Evolutionary conservation across 139 green algal genomes (phyloP), one percentile per base, ranked within the genome.

Genomic region (Cymbomonas tetramitiformis): DNA sequence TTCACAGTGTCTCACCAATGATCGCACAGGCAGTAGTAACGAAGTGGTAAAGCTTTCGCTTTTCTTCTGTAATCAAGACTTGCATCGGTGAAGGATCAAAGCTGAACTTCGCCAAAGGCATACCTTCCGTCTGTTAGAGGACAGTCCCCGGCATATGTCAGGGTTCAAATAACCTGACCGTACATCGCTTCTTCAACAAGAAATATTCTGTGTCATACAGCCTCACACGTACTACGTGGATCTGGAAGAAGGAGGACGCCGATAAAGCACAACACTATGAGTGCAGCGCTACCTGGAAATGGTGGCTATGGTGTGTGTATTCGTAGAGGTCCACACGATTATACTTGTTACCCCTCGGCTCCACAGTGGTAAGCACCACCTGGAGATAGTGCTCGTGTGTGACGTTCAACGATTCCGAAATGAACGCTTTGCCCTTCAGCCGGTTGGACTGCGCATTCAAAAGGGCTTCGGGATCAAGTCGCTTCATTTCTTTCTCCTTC

Each of bases 11-110:
- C n/a, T n/a, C n/a, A n/a, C n/a, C 70, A 15, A 78, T 55, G 69
- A 78, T 78, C 29, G 70, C 70, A 43, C 69, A 78, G 7, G 72
- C 24, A 30, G 65, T 72, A 3, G 69, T 77, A 26, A 78, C 62
- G 51, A 78, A 77, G 41, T 74, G 47, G n/a, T 53, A 72, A 46
- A 77, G 69, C 18, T 44, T 47, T 12, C 32, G 29, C 34, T 56
- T 59, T 19, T 69, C 52, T 30, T 78, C 70, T 21, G 10, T 51
- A 3, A 79, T 66, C 12, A 76, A 6, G 19, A 76, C 52, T 52
- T 76, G 68, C 29, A 74, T 59, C 46, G 67, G 67, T 21, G 48
- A 67, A 2, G 66, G 67, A 29, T 72, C 41, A 32, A 67, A 75
- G 55, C 67, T 55, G 43, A 75, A 75, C n/a, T 68, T 69, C 30